These are phyloP conservation scores for Ophiostoma australiae DNA, from an alignment of 2,329 filamentous ascomycete species.

Conservation along the genomic window DNA sequence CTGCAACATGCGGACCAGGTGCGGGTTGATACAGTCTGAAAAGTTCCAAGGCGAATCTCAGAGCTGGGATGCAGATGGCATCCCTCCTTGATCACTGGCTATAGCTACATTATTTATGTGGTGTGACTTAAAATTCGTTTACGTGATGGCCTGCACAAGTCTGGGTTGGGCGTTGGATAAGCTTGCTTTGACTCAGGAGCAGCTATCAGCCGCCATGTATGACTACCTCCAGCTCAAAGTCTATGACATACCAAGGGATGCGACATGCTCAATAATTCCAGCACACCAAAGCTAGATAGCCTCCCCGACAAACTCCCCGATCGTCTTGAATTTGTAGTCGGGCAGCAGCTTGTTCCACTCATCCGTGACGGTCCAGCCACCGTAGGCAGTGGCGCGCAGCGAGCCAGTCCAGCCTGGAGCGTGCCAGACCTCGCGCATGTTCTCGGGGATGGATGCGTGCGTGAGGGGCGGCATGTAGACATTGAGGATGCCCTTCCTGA, in stretches of 20 bases:
- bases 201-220: background rate
- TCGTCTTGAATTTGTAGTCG: constrained; percentile 39
- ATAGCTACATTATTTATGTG: background rate
- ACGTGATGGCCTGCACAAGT: background rate
- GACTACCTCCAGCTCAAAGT: background rate
- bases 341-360: constrained; percentile 44
- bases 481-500: constrained; percentile 40
- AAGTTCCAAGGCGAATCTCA: background rate
- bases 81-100: background rate
- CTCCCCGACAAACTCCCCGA: constrained; percentile 40
- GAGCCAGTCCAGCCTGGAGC: constrained; percentile 40
- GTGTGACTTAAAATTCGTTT: background rate
- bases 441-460: constrained; percentile 35
- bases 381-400: constrained; percentile 39
- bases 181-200: background rate
- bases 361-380: constrained; percentile 41
- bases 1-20: too few species aligned
- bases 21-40: background rate
- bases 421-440: constrained; percentile 35
- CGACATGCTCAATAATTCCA: background rate
- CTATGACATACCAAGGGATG: background rate
- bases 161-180: background rate
- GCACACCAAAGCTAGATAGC: background rate
- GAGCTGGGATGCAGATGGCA: background rate
- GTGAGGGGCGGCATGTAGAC: constrained; percentile 39